phyloP scores from a whole-genome alignment of 2,329 filamentous ascomycete genomes.

The Pseudogymnoascus sp. region DNA sequence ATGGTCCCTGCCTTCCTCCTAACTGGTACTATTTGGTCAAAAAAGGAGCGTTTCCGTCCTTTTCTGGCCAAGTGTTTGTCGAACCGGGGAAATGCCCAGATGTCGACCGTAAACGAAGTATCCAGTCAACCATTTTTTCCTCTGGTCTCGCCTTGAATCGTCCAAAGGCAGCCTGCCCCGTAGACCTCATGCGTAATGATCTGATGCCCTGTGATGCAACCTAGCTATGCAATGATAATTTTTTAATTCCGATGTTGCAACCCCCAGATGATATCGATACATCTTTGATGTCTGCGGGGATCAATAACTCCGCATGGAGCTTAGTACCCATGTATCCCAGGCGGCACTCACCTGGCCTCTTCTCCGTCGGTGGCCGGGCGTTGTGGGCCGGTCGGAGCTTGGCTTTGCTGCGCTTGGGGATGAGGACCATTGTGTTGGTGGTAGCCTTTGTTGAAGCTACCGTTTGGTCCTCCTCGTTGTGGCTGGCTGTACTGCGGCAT shows the following conservation, averaged over 20 bases:
- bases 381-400: conserved; percentile 31
- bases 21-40: conserved; percentile 21
- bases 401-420: conserved; percentile 31
- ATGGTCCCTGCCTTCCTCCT: conserved; percentile 28
- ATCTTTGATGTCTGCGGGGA: background rate
- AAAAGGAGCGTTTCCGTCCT: conserved; percentile 11
- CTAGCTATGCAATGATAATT: conserved; percentile 8
- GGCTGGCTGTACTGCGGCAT: conserved; percentile 53
- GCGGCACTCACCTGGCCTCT: conserved; percentile 37
- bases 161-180: background rate
- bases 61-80: conserved; percentile 21
- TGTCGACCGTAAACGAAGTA: background rate
- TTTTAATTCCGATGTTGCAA: conserved; percentile 7
- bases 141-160: conserved; percentile 5
- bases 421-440: conserved; percentile 27
- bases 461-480: conserved; percentile 46
- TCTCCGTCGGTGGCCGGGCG: conserved; percentile 34
- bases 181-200: background rate
- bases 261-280: conserved; percentile 4
- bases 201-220: conserved; percentile 5
- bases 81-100: background rate
- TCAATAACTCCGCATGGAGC: conserved; percentile 1
- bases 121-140: conserved; percentile 1
- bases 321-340: background rate
- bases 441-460: conserved; percentile 43